These are phyloP conservation scores for Fragaria nilgerrensis DNA, from an alignment of 306 rosid species.

Conservation along the genomic window DNA sequence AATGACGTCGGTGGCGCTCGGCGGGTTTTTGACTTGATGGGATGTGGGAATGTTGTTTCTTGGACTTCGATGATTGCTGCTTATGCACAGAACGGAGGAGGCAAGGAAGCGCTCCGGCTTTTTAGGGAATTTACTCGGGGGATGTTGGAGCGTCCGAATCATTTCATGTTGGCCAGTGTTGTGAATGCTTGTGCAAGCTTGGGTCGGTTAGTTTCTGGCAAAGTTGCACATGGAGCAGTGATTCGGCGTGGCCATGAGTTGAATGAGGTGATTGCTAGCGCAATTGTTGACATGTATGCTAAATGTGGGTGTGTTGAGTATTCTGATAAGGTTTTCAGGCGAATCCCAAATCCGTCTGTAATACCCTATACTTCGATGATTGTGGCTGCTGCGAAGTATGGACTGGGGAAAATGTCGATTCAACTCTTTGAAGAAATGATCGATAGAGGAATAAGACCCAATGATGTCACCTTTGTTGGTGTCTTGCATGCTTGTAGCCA, in stretches of 20 bases:
- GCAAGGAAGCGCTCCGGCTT: conserved; percentile 47
- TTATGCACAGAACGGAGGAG: conserved; percentile 69
- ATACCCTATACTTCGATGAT: conserved; percentile 79
- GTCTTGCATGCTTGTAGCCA: conserved; percentile 87
- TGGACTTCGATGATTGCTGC: conserved; percentile 90
- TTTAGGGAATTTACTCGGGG: conserved; percentile 48
- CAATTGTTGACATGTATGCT: conserved; percentile 84
- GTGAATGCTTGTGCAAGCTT: conserved; percentile 72
- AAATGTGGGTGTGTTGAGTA: conserved; percentile 69
- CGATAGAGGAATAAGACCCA: conserved; percentile 55
- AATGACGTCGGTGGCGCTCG: conserved; percentile 53
- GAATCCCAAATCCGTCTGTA: conserved; percentile 53
- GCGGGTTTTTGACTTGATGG: conserved; percentile 56
- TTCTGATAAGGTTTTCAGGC: conserved; percentile 55
- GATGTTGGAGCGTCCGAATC: conserved; percentile 47
- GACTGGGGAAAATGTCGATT: conserved; percentile 63
- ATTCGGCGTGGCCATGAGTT: conserved; percentile 50
- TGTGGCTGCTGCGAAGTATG: conserved; percentile 80
- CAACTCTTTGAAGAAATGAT: conserved; percentile 71
- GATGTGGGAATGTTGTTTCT: conserved; percentile 58
- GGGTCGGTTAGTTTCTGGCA: conserved; percentile 65
- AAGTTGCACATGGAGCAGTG: conserved; percentile 58
- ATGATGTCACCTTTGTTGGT: conserved; percentile 72
- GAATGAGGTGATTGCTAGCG: conserved; percentile 62
- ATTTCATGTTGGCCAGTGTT: conserved; percentile 70